phyloP scores from a whole-genome alignment of 768 basidiomycete genomes.

The Peribolospora baueri region DNA sequence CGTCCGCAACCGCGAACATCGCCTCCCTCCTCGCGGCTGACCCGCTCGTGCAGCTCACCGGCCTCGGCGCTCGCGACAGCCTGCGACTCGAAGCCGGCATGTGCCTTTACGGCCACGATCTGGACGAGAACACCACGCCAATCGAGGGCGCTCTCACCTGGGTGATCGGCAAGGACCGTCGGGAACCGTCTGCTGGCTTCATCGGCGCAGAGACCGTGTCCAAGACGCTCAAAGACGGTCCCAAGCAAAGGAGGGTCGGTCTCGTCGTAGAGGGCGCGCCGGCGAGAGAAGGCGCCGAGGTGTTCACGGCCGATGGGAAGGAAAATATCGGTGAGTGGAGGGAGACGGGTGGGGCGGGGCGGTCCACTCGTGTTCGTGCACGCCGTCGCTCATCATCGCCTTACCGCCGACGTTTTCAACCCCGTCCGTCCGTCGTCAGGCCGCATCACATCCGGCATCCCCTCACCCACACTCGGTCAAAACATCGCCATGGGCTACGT shows the following conservation, averaged over 20 bases:
- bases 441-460: constrained; percentile 75
- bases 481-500: constrained; percentile 97
- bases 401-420: neutral
- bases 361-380: neutral
- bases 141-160: constrained; percentile 78
- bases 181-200: constrained; percentile 32
- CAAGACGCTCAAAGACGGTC: constrained; percentile 50
- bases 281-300: constrained; percentile 31
- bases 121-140: constrained; percentile 63
- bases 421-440: constrained; percentile 23
- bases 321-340: constrained; percentile 35
- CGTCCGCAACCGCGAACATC: constrained; percentile 44
- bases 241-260: constrained; percentile 38
- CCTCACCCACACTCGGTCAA: constrained; percentile 62
- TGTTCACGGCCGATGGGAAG: constrained; percentile 27
- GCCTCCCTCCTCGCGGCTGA: constrained; percentile 37
- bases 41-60: constrained; percentile 51
- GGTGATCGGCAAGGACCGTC: constrained; percentile 78
- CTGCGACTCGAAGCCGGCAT: constrained; percentile 88
- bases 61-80: constrained; percentile 78
- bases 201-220: constrained; percentile 53
- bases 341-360: too few relatives aligned
- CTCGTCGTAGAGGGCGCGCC: constrained; percentile 60
- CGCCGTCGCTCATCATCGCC: neutral
- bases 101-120: constrained; percentile 85